Conservation (phyloP, 2,329 filamentous ascomycete species). For the Chrysoporthe puriensis region DNA sequence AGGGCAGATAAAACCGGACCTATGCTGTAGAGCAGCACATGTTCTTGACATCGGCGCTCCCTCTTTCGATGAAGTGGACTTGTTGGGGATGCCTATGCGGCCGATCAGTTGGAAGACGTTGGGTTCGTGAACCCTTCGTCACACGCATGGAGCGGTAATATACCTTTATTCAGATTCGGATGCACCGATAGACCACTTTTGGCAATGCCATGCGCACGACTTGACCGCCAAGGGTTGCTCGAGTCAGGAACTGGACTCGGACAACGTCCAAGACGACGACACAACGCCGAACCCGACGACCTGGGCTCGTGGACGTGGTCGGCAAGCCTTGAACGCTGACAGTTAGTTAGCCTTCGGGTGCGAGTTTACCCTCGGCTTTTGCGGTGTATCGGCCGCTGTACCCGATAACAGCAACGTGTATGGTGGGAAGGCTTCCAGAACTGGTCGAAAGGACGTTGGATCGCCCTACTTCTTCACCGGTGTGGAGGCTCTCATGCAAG, state of each 20-base stretch:
- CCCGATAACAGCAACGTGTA: neutral
- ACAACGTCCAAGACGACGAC: neutral
- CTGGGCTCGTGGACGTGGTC: neutral
- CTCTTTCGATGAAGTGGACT: neutral
- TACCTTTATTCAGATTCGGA: neutral
- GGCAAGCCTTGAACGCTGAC: neutral
- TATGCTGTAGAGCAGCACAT: neutral
- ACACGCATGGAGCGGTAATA: neutral
- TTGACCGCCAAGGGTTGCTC: slow-evolving; percentile 9
- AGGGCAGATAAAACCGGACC: neutral
- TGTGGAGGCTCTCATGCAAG: slow-evolving; percentile 25
- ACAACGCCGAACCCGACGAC: neutral
- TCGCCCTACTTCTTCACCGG: slow-evolving; percentile 23
- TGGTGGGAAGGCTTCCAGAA: neutral
- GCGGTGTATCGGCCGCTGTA: neutral
- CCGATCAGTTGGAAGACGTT: no score
- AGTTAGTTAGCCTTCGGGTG: neutral
- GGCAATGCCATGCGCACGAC: slow-evolving; percentile 1
- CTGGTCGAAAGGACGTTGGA: slow-evolving; percentile 3
- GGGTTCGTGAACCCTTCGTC: no score
- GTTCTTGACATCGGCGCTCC: neutral
- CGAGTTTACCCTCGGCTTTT: neutral
- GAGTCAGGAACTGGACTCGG: neutral
- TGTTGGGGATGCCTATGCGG: no score
- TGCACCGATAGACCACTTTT: neutral